Evolutionary conservation across 163 green algal genomes (phyloP), one percentile per base, ranked within the genome.

Genomic region (Scenedesmus sp.): DNA sequence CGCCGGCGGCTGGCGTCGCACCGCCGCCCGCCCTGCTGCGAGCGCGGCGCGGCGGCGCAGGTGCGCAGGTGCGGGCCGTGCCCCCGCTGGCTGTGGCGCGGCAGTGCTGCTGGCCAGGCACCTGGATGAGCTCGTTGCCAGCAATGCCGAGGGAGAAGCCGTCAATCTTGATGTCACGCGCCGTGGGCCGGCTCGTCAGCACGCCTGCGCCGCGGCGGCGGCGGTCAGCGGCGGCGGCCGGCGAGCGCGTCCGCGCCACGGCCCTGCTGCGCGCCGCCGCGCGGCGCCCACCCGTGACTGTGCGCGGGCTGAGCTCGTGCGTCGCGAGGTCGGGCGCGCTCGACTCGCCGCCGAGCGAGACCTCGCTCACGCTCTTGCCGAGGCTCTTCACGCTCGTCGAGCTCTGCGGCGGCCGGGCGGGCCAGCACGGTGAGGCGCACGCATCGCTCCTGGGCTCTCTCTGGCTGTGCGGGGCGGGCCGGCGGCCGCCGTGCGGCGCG

Each of bases 121-220:
- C n/a, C 39, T 90, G 75, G 75, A 92, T 89, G 29, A 91, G 83
- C 79, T 91, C 84, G 20, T 70, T 58, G 22, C 84, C 86, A 47
- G 83, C 87, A 48, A 92, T 83, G 28, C 86, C 76, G 82, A 93
- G 87, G 51, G 66, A 85, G 84, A 91, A 91, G 64, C 79, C 85
- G 51, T 89, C 84, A 74, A 94, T 92, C 71, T 92, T 92, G 83
- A 94, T 92, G 70, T 94, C 88, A 17, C 80, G 74, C 4, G 85
- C 83, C 9, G 88, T 89, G 29, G 84, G 84, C n/a, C 83, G 80
- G 2, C 87, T 92, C 9, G 83, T 75, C 22, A 94, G 83, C 63
- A 94, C 90, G 48, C 90, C 89, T 80, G 47, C 1, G 15, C 18
- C 39, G 1, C 15, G 17, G 24, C 17, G 51, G 5, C 9, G 5